Base-by-base conservation (phyloP, 352 stramenopile genomes). In the Globisporangium perplexum region DNA sequence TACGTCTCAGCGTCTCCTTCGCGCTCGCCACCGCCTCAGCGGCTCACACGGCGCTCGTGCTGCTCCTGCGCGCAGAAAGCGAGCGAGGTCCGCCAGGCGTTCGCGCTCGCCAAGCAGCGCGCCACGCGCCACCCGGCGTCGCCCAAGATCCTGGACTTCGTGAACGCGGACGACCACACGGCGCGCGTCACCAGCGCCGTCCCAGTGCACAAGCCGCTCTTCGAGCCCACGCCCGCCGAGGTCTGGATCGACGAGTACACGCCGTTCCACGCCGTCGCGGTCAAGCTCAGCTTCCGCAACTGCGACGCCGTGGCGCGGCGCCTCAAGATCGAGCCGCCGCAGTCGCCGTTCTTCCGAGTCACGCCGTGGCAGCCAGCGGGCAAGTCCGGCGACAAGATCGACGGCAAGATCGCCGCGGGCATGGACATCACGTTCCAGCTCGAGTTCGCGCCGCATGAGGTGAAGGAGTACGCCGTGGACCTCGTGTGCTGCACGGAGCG, bases 241-340 rank as follows among this genome's bases (percentile, higher is more conserved):
- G 69, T 98, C 47, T 86, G 90, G 66, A 98, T 98, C 61, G 83
- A 96, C 48, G 82, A 97, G 55, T 98, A 98, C 69, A 88, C 79
- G 41, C 84, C 91, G 4, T 98, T 97, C 62, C 62, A 93, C 24
- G 66, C 68, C 11, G 66, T 91, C 50, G 74, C 66, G 10, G 72
- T 92, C 52, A 96, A 90, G 48, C 68, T 98, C 14, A 86, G 63
- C 51, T 96, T 98, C 63, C 83, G 90, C 57, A 98, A 98, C 75
- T 93, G 90, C 55, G 90, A 97, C 67, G 69, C 77, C 14, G 91
- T 97, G 15, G 83, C 88, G 55, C 79, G 94, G 30, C 75, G 95
- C 41, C 71, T 98, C 53, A 93, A 93, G 58, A 83, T 98, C 43
- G 70, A 96, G 22, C 63, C 77, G 42, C 75, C 85, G 14, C 73